Conservation (phyloP, 2,329 filamentous ascomycete genomes). For the Fusarium mundagurra region DNA sequence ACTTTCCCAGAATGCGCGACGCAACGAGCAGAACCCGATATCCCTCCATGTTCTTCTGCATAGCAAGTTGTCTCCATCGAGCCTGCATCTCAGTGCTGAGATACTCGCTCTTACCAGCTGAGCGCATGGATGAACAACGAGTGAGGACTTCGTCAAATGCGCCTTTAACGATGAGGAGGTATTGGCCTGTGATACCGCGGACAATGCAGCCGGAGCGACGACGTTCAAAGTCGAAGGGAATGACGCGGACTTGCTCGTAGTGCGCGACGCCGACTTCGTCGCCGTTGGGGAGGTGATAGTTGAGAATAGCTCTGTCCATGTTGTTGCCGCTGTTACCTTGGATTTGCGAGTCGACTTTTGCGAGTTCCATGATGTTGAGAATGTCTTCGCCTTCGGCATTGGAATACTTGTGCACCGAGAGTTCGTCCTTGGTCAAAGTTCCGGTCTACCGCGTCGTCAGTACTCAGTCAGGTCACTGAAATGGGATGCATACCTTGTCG, state of each 20-base stretch:
- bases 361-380: not conserved
- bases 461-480: rapidly evolving
- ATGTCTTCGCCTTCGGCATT: not conserved
- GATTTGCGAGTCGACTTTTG: not conserved
- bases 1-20: not conserved
- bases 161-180: not conserved
- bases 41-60: not conserved
- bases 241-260: not conserved
- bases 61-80: not conserved
- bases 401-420: not conserved
- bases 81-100: not conserved
- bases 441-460: not conserved
- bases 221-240: not conserved
- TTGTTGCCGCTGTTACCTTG: conserved; percentile 4
- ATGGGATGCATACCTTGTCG: not conserved
- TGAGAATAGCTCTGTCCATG: conserved; percentile 1
- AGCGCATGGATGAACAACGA: not conserved
- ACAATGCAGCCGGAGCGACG: not conserved
- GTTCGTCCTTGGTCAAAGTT: not conserved
- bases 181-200: not conserved
- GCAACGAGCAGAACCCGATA: not conserved
- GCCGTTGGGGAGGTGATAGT: not conserved
- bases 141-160: not conserved
- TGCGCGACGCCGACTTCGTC: not conserved
- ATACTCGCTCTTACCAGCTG: not conserved